These are phyloP conservation scores for Conidiobolus incongruus DNA, from an alignment of 371 early-diverging fungal species.

Conservation along the genomic window DNA sequence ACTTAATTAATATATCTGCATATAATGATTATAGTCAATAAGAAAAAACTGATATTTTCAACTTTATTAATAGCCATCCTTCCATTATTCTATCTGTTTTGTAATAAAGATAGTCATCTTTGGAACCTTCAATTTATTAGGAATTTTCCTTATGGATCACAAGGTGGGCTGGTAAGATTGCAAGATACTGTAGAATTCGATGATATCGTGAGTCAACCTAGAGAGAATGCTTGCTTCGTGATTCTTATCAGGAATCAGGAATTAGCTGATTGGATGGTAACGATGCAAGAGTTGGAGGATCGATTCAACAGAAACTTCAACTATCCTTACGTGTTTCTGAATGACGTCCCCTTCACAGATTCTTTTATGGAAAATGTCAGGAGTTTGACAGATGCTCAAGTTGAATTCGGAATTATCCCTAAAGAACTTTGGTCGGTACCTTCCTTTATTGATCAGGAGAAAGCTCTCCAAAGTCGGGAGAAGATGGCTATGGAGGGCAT, in stretches of 20 bases:
- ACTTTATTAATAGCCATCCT: too few relatives aligned
- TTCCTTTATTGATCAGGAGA: conserved; percentile 43
- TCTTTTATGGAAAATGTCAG: conserved; percentile 35
- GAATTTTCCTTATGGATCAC: too few relatives aligned
- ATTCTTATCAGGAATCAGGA: conserved; percentile 50
- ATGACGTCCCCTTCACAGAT: conserved; percentile 55
- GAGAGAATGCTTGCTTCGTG: conserved; percentile 38
- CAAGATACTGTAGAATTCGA: too few relatives aligned
- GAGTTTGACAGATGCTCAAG: conserved; percentile 22
- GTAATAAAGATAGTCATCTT: too few relatives aligned
- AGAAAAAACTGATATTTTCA: too few relatives aligned
- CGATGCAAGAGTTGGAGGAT: conserved; percentile 58
- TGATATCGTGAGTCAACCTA: too few relatives aligned
- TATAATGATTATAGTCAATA: too few relatives aligned
- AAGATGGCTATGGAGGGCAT: conserved; percentile 27
- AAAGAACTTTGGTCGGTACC: conserved; percentile 69
- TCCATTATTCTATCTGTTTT: too few relatives aligned
- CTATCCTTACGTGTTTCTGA: conserved; percentile 75
- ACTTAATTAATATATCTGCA: too few relatives aligned
- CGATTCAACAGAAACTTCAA: conserved; percentile 55
- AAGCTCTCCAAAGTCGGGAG: conserved; percentile 25
- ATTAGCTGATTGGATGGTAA: conserved; percentile 27
- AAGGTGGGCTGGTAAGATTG: too few relatives aligned
- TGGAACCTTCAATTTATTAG: too few relatives aligned
- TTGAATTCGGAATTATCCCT: conserved; percentile 48